A percentile compares a stretch with the other conserved stretches of the same genome.
Evolutionary conservation across 2,329 filamentous ascomycete species (phyloP).

Genomic region (Myriosclerotinia scirpicola): DNA sequence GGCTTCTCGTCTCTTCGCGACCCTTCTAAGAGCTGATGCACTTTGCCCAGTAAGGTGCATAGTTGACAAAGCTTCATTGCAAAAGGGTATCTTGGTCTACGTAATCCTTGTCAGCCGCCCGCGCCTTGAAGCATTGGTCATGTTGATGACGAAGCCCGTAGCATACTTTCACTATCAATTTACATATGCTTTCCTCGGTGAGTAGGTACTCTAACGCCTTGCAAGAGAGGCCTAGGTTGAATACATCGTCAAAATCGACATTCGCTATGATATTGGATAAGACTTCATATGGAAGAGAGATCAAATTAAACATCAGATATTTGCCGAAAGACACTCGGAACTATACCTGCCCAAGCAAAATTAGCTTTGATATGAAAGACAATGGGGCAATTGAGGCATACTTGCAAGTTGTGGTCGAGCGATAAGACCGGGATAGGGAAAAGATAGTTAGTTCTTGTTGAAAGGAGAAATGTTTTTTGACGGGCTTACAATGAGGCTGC

Average conservation of each 20-base stretch:
- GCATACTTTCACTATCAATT: conserved; percentile 36
- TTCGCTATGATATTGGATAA: conserved; percentile 35
- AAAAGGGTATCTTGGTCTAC: conserved; percentile 37
- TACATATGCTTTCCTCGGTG: conserved; percentile 38
- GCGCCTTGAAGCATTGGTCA: not conserved
- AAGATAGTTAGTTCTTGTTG: not conserved
- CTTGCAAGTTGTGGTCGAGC: not conserved
- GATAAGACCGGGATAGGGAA: not conserved
- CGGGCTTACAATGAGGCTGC: not conserved
- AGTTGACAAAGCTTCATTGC: conserved; percentile 34
- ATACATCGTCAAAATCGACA: conserved; percentile 39
- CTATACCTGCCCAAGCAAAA: not conserved
- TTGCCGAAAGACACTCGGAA: not conserved
- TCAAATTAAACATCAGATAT: conserved; percentile 35
- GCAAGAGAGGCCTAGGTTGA: conserved; percentile 36
- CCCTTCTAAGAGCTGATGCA: conserved; percentile 55
- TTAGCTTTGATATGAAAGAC: conserved; percentile 4
- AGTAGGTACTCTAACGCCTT: conserved; percentile 35
- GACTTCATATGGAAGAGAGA: conserved; percentile 39
- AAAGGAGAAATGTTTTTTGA: not conserved
- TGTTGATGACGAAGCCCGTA: conserved; percentile 4
- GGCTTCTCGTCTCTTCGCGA: conserved; percentile 61
- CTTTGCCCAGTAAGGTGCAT: conserved; percentile 41
- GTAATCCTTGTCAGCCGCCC: conserved; percentile 13
- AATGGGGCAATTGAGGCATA: not conserved